Percentiles rank a stretch among this genome's conserved stretches.
Conservation (phyloP, 495 filamentous ascomycete species). For the Astrothelium subdiscretum region DNA sequence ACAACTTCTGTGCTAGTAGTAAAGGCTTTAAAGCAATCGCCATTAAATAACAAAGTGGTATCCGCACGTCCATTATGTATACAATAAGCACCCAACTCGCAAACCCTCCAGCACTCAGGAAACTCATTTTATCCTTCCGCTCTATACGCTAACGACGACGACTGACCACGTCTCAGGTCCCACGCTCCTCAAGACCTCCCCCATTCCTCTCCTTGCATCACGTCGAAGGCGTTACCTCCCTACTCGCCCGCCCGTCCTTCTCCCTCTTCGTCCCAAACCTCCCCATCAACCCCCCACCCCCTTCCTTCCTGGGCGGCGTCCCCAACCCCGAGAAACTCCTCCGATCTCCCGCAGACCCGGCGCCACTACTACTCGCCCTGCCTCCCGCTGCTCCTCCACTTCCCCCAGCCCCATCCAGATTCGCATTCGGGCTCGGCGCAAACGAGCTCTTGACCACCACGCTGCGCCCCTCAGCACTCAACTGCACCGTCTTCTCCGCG, state of each 20-base stretch:
- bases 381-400: background rate
- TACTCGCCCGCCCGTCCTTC: background rate
- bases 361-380: slow-evolving; percentile 2
- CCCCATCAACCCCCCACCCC: background rate
- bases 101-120: no score
- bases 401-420: background rate
- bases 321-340: background rate
- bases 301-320: background rate
- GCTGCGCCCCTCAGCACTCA: slow-evolving; percentile 46
- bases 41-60: background rate
- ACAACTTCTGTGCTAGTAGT: background rate
- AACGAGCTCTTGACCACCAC: slow-evolving; percentile 62
- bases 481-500: slow-evolving; percentile 55
- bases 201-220: background rate
- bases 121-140: no score
- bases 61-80: background rate
- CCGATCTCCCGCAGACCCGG: background rate
- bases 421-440: slow-evolving; percentile 17
- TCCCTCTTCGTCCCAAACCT: slow-evolving; percentile 3
- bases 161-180: no score
- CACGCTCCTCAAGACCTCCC: no score
- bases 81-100: background rate
- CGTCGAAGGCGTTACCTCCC: background rate
- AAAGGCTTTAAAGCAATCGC: background rate
- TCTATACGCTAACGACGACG: no score